Evolutionary conservation across 192 early-diverging fungal genomes (phyloP).

Genomic region (Helicostylum pulchrum): DNA sequence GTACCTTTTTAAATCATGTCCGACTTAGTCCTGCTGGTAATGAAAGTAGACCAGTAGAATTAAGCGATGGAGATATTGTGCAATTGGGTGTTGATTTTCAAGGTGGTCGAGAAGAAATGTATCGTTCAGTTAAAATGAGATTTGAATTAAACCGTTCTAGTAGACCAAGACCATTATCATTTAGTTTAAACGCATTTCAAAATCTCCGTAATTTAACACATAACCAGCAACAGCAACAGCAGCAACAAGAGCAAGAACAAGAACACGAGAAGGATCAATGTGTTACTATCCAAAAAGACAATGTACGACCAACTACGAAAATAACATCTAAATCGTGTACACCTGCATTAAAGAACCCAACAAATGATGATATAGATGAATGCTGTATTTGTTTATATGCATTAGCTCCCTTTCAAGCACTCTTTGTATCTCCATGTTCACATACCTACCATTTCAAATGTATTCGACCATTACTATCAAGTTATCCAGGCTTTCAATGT

Average conservation of each 20-base stretch:
- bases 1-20: conserved; percentile 88
- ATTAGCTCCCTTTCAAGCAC: conserved; percentile 73
- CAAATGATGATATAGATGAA: conserved; percentile 38
- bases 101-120: conserved; percentile 73
- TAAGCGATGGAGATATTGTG: conserved; percentile 77
- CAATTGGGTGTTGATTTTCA: conserved; percentile 86
- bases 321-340: background rate
- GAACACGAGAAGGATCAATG: background rate
- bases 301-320: background rate
- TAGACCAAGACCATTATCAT: conserved; percentile 41
- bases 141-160: conserved; percentile 52
- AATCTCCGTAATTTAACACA: conserved; percentile 31
- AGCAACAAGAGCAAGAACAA: background rate
- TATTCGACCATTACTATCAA: conserved; percentile 63
- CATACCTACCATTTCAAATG: conserved; percentile 87
- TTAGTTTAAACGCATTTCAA: conserved; percentile 41
- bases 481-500: conserved; percentile 66
- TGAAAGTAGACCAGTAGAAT: conserved; percentile 65
- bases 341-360: conserved; percentile 4
- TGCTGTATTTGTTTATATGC: conserved; percentile 83
- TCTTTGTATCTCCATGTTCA: conserved; percentile 81
- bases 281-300: background rate
- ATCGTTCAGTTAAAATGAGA: conserved; percentile 75
- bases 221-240: background rate
- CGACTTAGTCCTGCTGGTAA: conserved; percentile 72